These are phyloP conservation scores for Perkinsus chesapeaki DNA, from an alignment of 169 alveolate species.

Conservation along the genomic window DNA sequence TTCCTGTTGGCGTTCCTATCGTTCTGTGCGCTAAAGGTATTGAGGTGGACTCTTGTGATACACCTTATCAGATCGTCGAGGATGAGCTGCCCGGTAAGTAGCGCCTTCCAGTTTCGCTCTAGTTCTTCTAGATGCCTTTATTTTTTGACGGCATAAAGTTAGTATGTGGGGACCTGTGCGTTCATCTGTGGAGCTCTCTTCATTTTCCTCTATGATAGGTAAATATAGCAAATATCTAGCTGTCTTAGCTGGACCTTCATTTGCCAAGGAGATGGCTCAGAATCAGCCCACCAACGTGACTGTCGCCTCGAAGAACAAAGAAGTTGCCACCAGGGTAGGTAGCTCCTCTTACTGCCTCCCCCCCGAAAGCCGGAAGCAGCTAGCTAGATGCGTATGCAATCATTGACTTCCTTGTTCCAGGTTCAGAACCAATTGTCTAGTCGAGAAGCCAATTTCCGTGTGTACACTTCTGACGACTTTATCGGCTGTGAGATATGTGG, in stretches of 20 bases:
- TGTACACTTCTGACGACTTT: slow-evolving; percentile 21
- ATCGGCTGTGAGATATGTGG: slow-evolving; percentile 34
- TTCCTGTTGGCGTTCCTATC: slow-evolving; percentile 22
- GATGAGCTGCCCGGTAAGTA: slow-evolving; percentile 26
- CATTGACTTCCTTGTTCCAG: not conserved
- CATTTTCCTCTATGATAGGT: not conserved
- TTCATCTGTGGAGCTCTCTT: not conserved
- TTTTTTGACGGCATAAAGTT: no score
- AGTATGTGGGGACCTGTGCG: no score
- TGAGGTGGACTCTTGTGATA: not conserved
- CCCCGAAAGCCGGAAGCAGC: no score
- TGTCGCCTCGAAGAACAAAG: slow-evolving; percentile 19
- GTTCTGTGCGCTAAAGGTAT: slow-evolving; percentile 23
- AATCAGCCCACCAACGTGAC: slow-evolving; percentile 27
- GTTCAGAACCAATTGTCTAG: slow-evolving; percentile 18
- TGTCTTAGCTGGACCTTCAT: slow-evolving; percentile 27
- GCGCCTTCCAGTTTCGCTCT: not conserved
- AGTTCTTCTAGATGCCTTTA: no score
- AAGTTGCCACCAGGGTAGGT: not conserved
- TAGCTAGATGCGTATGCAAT: no score
- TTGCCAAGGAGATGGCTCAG: slow-evolving; percentile 26
- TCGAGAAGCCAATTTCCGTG: slow-evolving; percentile 18
- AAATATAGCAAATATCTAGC: slow-evolving; percentile 21
- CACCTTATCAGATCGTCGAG: slow-evolving; percentile 22
- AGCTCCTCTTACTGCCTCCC: no score